Conservation (phyloP, 148 eudicot species). For the Simmondsia chinensis region DNA sequence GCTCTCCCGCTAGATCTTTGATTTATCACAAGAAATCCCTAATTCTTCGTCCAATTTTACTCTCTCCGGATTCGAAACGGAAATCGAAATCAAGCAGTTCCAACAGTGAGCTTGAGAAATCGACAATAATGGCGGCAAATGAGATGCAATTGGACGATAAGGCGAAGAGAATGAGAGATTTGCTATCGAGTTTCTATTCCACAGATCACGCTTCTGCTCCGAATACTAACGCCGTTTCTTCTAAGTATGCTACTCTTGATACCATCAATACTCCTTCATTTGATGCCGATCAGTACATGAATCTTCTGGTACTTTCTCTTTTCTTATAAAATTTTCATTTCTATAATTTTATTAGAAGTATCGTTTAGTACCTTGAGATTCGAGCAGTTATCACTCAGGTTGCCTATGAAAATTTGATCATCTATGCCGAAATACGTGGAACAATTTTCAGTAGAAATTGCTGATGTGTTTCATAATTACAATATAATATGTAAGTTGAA, state of each 20-base stretch:
- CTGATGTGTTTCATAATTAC: too few species aligned
- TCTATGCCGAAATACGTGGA: too few species aligned
- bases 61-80: neutral
- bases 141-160: slow-evolving; percentile 70
- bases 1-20: too few species aligned
- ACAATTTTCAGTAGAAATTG: too few species aligned
- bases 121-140: slow-evolving; percentile 33
- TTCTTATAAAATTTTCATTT: neutral
- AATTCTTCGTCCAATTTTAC: neutral
- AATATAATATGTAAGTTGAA: too few species aligned
- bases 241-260: slow-evolving; percentile 75
- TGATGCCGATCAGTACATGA: slow-evolving; percentile 88
- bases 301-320: slow-evolving; percentile 54
- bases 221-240: slow-evolving; percentile 33
- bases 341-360: neutral
- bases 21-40: too few species aligned
- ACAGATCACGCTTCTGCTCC: slow-evolving; percentile 45
- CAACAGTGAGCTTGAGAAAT: slow-evolving; percentile 7
- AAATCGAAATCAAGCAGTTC: neutral
- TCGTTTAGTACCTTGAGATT: neutral
- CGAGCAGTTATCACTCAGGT: too few species aligned
- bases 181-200: slow-evolving; percentile 86
- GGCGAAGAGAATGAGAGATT: slow-evolving; percentile 96
- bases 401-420: too few species aligned
- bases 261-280: slow-evolving; percentile 83